Evolutionary conservation across 257 asterid species (phyloP).

Genomic region (Petrea volubilis): DNA sequence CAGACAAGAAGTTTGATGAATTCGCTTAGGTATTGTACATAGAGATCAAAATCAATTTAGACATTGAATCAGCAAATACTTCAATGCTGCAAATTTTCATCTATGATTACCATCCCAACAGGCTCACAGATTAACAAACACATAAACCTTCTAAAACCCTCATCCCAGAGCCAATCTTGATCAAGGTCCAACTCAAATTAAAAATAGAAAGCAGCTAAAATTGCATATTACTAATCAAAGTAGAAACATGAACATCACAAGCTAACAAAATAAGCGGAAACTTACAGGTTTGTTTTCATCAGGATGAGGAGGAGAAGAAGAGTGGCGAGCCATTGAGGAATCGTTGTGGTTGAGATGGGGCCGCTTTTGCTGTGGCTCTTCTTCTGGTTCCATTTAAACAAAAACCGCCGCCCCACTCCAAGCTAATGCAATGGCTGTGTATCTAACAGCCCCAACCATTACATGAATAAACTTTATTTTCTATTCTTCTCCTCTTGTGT

Average conservation of each 20-base stretch:
- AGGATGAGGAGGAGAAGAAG: slow-evolving; percentile 53
- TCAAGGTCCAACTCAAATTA: neutral
- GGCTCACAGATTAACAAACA: neutral
- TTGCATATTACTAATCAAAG: neutral
- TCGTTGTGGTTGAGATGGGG: slow-evolving; percentile 52
- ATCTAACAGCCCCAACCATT: slow-evolving; percentile 32
- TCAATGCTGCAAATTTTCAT: slow-evolving; percentile 1
- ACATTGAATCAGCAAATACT: slow-evolving; percentile 3
- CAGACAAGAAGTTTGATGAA: slow-evolving; percentile 20
- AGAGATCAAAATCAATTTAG: neutral
- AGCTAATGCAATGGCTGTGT: slow-evolving; percentile 20
- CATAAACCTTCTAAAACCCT: slow-evolving; percentile 11
- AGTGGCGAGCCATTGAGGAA: slow-evolving; percentile 64
- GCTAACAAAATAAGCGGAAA: neutral
- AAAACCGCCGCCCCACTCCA: slow-evolving; percentile 24
- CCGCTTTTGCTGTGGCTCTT: slow-evolving; percentile 74
- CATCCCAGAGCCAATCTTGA: neutral
- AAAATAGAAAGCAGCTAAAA: neutral
- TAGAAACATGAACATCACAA: neutral
- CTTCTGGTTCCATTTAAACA: slow-evolving; percentile 57
- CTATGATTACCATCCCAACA: slow-evolving; percentile 1
- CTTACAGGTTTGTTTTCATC: slow-evolving; percentile 67
- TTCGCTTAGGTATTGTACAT: slow-evolving; percentile 4
- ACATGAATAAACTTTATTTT: slow-evolving; percentile 27
- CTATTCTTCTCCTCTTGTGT: neutral